phyloP scores from a whole-genome alignment of 495 filamentous ascomycete genomes.

The Lasiosphaeriaceae sp. region DNA sequence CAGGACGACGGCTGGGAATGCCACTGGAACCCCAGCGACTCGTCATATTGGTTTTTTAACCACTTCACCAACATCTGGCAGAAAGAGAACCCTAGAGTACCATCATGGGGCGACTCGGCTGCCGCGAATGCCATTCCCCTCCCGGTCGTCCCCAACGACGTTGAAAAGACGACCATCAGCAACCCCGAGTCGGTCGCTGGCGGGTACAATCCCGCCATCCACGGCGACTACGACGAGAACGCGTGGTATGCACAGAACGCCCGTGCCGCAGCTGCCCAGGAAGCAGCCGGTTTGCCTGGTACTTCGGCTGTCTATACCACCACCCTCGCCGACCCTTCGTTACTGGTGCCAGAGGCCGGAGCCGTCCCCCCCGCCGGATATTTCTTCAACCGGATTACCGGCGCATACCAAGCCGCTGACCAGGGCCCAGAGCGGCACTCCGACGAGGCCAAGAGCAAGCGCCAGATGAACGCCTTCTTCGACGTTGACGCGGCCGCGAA shows the following conservation, averaged over 20 bases:
- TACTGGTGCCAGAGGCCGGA: constrained; percentile 19
- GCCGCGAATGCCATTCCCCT: constrained; percentile 22
- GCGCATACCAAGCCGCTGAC: constrained; percentile 76
- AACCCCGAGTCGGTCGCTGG: constrained; percentile 41
- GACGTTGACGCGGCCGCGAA: constrained; percentile 98
- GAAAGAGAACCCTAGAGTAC: constrained; percentile 87
- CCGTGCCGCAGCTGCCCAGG: constrained; percentile 19
- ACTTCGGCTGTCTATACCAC: constrained; percentile 58
- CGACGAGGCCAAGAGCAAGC: constrained; percentile 80
- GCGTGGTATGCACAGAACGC: constrained; percentile 78
- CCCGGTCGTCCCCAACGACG: constrained; percentile 28
- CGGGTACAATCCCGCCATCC: constrained; percentile 93
- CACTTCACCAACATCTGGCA: constrained; percentile 70
- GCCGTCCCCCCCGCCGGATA: constrained; percentile 54
- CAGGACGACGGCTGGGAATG: constrained; percentile 85
- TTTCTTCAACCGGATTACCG: constrained; percentile 95
- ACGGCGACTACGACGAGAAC: constrained; percentile 91
- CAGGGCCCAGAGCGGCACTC: constrained; percentile 55
- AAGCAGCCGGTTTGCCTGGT: constrained; percentile 12
- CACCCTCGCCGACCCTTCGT: constrained; percentile 43
- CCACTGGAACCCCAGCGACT: constrained; percentile 69
- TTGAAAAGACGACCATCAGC: constrained; percentile 20
- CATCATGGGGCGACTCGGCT: constrained; percentile 32
- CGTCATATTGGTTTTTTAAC: constrained; percentile 88
- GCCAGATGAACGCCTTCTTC: constrained; percentile 94